These are phyloP conservation scores for Hydrangea macrophylla DNA, from an alignment of 148 eudicot genomes.

Conservation along the genomic window DNA sequence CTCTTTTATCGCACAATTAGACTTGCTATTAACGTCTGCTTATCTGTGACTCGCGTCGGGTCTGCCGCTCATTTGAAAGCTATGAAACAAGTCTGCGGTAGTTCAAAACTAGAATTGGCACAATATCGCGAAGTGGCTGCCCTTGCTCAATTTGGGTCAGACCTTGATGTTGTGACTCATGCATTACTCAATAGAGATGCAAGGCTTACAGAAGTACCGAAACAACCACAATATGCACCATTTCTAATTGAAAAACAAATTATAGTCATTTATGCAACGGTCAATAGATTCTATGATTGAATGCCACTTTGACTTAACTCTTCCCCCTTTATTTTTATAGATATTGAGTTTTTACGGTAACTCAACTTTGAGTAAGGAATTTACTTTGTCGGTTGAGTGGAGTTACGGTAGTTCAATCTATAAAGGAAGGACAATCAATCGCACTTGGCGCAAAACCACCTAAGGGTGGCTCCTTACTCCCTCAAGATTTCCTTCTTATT, in stretches of 20 bases:
- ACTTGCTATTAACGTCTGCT: too few species aligned
- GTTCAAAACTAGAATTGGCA: not conserved
- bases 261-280: constrained; percentile 15
- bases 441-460: not conserved
- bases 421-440: not conserved
- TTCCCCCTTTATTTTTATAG: too few species aligned
- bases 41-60: constrained; percentile 11
- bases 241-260: constrained; percentile 14
- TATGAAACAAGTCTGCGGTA: constrained; percentile 3
- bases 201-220: too few species aligned
- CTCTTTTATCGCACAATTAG: too few species aligned
- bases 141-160: too few species aligned
- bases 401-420: constrained; percentile 1
- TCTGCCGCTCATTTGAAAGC: constrained; percentile 18
- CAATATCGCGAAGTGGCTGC: too few species aligned
- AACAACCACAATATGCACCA: constrained; percentile 11
- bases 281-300: constrained; percentile 22
- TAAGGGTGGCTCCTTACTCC: too few species aligned
- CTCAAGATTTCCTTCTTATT: too few species aligned
- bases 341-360: too few species aligned
- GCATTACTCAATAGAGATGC: too few species aligned
- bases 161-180: too few species aligned
- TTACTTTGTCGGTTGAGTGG: constrained; percentile 5
- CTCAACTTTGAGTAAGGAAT: not conserved
- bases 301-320: too few species aligned